A percentile compares a stretch with the other conserved stretches of the same genome.
These are phyloP conservation scores for Phytophthora brassicae DNA, from an alignment of 352 stramenopile genomes.

Conservation along the genomic window DNA sequence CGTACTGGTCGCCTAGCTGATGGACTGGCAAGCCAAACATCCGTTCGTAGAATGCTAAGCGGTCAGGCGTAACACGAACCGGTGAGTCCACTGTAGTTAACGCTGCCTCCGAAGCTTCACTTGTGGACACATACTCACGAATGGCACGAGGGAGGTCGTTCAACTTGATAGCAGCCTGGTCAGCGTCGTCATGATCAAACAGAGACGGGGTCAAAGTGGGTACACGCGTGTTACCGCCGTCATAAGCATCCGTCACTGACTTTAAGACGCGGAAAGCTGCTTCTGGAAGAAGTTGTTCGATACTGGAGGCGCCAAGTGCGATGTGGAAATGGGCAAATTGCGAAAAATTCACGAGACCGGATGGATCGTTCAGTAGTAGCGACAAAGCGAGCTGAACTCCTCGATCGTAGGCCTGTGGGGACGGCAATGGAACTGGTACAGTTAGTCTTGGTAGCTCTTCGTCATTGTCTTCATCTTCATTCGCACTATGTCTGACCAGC, in stretches of 20 bases:
- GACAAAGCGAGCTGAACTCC: constrained; percentile 62
- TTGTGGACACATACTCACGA: constrained; percentile 38
- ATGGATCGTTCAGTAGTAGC: constrained; percentile 73
- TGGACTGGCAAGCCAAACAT: constrained; percentile 53
- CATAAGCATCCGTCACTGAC: constrained; percentile 34
- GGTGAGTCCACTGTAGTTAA: constrained; percentile 5
- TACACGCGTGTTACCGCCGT: constrained; percentile 12
- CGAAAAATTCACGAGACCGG: constrained; percentile 83
- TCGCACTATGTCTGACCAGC: constrained; percentile 34
- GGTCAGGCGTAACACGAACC: constrained; percentile 17
- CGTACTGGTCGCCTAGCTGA: constrained; percentile 42
- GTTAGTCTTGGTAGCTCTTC: not conserved
- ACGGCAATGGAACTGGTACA: constrained; percentile 18
- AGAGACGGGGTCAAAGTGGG: constrained; percentile 2
- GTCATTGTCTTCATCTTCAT: constrained; percentile 18
- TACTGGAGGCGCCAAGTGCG: constrained; percentile 60
- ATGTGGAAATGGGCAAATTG: constrained; percentile 91
- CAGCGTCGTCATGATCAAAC: constrained; percentile 8
- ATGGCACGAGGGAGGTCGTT: constrained; percentile 49
- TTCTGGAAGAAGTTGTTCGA: constrained; percentile 75
- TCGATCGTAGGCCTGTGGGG: constrained; percentile 43
- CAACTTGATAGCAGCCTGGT: constrained; percentile 54
- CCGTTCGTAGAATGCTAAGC: constrained; percentile 39
- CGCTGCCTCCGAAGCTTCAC: constrained; percentile 7
- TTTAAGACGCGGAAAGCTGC: constrained; percentile 78